Percentiles rank a stretch among this genome's conserved stretches.
phyloP scores from a whole-genome alignment of 768 basidiomycete genomes.

The Cystofilobasidium macerans region DNA sequence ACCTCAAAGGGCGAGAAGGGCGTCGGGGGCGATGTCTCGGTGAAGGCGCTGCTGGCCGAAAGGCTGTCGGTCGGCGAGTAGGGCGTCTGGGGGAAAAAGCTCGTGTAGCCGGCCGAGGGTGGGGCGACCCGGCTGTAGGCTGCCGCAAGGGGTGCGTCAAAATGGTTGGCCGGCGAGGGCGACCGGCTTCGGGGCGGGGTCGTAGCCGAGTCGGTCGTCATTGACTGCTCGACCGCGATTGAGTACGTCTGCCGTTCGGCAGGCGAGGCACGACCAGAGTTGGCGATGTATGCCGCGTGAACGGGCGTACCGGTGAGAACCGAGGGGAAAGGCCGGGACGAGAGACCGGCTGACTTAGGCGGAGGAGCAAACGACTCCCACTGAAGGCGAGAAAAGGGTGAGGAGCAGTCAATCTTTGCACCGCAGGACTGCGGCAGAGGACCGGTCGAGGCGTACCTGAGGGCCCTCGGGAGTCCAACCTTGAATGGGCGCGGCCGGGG shows the following conservation, averaged over 20 bases:
- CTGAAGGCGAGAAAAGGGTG: neutral
- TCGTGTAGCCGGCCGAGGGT: neutral
- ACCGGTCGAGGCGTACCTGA: neutral
- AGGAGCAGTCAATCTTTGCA: neutral
- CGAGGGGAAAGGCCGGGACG: neutral
- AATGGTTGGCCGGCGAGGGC: neutral
- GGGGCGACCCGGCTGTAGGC: neutral
- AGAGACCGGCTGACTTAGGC: neutral
- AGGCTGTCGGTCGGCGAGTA: neutral
- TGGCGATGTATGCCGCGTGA: conserved; percentile 7
- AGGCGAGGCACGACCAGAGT: neutral
- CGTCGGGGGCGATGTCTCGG: neutral
- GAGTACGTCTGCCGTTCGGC: conserved; percentile 8
- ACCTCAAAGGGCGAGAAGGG: neutral
- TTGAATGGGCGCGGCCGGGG: neutral
- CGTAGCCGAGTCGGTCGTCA: neutral
- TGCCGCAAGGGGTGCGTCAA: neutral
- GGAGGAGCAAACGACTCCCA: neutral
- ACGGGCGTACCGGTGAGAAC: neutral
- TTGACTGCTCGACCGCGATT: neutral
- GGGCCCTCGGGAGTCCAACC: neutral
- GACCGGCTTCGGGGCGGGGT: neutral
- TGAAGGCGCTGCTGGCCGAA: neutral
- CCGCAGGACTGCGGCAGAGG: neutral
- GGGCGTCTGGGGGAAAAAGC: neutral